phyloP scores from a whole-genome alignment of 495 filamentous ascomycete genomes.

The Clavariopsis aquatica region DNA sequence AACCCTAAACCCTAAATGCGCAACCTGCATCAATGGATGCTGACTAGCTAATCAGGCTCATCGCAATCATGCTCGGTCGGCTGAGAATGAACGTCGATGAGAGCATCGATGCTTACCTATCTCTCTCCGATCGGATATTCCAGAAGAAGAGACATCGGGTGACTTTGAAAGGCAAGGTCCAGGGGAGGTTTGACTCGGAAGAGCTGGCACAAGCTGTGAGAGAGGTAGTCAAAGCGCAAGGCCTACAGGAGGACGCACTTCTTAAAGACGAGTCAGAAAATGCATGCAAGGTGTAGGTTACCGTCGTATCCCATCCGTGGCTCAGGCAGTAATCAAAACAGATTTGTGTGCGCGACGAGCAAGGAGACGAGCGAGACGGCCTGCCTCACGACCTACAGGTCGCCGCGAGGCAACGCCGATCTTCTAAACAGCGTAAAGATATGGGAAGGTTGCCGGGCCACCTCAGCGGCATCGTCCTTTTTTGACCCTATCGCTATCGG shows the following conservation, averaged over 20 bases:
- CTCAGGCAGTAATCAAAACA: constrained; percentile 24
- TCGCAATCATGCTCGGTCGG: constrained; percentile 39
- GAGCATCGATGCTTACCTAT: constrained; percentile 24
- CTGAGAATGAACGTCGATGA: constrained; percentile 33
- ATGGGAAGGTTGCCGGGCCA: constrained; percentile 49
- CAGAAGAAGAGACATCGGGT: constrained; percentile 45
- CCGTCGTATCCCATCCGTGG: background rate
- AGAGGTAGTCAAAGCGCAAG: constrained; percentile 37
- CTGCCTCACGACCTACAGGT: constrained; percentile 49
- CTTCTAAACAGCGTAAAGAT: constrained; percentile 48
- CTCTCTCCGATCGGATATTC: constrained; percentile 24
- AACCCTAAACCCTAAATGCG: too few species aligned
- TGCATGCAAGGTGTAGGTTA: constrained; percentile 40
- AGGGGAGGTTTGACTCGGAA: constrained; percentile 45
- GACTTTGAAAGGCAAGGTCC: constrained; percentile 36
- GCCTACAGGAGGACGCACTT: constrained; percentile 22
- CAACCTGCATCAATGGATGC: background rate
- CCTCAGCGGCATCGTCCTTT: constrained; percentile 22
- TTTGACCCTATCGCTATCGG: constrained; percentile 44
- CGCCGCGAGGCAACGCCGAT: constrained; percentile 45
- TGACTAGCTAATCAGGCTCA: constrained; percentile 9
- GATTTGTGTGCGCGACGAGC: constrained; percentile 55
- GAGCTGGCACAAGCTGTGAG: constrained; percentile 50
- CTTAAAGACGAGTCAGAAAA: constrained; percentile 27
- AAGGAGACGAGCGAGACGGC: constrained; percentile 47